Conservation (phyloP, 129 eudicot genomes). For the Daucus carota region DNA sequence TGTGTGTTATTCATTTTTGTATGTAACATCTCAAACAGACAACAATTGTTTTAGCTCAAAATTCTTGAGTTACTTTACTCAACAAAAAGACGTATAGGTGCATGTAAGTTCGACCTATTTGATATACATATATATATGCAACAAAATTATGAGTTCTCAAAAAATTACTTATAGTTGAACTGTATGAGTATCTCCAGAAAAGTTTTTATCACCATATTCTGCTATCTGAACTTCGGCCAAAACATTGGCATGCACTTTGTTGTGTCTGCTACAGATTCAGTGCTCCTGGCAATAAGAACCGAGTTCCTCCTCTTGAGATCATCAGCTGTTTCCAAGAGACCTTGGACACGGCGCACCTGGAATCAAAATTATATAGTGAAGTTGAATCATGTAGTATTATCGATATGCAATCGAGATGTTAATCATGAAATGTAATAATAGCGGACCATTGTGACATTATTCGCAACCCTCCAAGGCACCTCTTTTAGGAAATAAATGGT, state of each 20-base stretch:
- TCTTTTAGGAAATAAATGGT: background rate
- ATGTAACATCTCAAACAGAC: background rate
- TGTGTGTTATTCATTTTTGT: background rate
- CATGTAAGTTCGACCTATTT: background rate
- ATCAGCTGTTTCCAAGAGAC: conserved; percentile 64
- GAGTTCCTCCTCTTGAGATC: conserved; percentile 50
- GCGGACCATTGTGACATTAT: background rate
- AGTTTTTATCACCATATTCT: background rate
- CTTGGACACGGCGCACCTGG: conserved; percentile 85
- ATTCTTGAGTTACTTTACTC: conserved; percentile 47
- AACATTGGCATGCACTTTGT: conserved; percentile 4
- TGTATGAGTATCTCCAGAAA: background rate
- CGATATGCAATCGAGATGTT: background rate
- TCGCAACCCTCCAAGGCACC: background rate
- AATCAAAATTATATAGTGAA: background rate
- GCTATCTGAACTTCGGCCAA: background rate
- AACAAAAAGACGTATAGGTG: background rate
- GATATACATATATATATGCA: background rate
- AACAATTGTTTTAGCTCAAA: conserved; percentile 2
- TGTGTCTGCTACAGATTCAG: conserved; percentile 26
- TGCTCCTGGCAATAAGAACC: conserved; percentile 16
- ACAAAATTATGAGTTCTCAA: background rate
- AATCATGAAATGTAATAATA: background rate
- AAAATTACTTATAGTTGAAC: too few relatives aligned
- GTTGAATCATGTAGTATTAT: background rate